These are phyloP conservation scores for Macrophomina phaseolina DNA, from an alignment of 2,329 filamentous ascomycete species.

Conservation along the genomic window DNA sequence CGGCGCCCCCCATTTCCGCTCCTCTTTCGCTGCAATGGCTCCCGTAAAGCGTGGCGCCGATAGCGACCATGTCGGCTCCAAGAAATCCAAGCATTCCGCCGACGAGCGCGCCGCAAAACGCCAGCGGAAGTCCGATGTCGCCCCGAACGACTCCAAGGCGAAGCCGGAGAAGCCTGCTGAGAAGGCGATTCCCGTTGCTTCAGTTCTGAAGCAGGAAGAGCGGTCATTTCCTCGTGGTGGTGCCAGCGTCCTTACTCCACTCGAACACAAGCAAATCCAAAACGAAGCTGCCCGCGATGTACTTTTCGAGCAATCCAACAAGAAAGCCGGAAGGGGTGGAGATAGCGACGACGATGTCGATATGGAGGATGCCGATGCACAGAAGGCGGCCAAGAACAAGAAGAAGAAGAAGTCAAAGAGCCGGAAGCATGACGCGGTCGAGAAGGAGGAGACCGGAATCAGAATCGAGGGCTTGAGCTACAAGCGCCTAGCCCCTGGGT, in stretches of 20 bases:
- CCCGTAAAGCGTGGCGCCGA: constrained; percentile 55
- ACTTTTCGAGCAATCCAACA: constrained; percentile 78
- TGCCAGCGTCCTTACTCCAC: constrained; percentile 84
- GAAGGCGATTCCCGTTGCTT: constrained; percentile 40
- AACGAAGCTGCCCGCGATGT: constrained; percentile 92
- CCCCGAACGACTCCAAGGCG: constrained; percentile 34
- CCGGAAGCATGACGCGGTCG: constrained; percentile 46
- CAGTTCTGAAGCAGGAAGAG: constrained; percentile 75
- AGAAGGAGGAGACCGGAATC: constrained; percentile 54
- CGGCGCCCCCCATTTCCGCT: constrained; percentile 9
- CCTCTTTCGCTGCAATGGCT: constrained; percentile 45
- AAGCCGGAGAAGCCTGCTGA: constrained; percentile 38
- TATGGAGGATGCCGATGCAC: constrained; percentile 45
- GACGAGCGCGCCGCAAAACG: constrained; percentile 44
- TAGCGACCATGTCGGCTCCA: constrained; percentile 36
- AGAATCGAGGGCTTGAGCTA: constrained; percentile 88
- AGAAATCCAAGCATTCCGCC: constrained; percentile 39
- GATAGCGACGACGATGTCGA: constrained; percentile 55
- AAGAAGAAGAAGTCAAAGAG: constrained; percentile 58
- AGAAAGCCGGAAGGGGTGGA: constrained; percentile 63
- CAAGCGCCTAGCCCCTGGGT: constrained; percentile 87
- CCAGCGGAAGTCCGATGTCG: constrained; percentile 43
- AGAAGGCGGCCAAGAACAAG: constrained; percentile 58
- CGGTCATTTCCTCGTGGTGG: constrained; percentile 91
- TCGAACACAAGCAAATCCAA: constrained; percentile 96